Evolutionary conservation across 2,329 filamentous ascomycete species (phyloP).

Genomic region (Tolypocladium pustulatum): DNA sequence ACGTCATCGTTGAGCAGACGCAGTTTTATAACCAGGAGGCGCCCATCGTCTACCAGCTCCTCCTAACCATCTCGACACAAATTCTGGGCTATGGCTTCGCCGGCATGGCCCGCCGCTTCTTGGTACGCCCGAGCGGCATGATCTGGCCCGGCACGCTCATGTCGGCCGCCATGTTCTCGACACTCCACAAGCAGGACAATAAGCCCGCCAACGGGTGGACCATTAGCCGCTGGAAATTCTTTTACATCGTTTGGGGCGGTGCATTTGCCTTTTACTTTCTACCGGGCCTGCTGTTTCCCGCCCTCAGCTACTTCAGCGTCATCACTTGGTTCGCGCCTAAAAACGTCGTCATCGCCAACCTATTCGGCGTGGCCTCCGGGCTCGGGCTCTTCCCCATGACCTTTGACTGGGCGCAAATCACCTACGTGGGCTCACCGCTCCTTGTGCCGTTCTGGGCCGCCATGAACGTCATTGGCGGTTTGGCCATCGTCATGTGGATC

Average conservation of each 20-base stretch:
- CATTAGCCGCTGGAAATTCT: slow-evolving; percentile 76
- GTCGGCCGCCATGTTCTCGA: slow-evolving; percentile 82
- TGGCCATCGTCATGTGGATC: slow-evolving; percentile 79
- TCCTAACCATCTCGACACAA: slow-evolving; percentile 78
- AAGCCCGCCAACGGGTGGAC: slow-evolving; percentile 73
- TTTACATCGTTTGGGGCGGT: slow-evolving; percentile 59
- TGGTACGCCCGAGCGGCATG: slow-evolving; percentile 80
- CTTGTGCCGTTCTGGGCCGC: slow-evolving; percentile 81
- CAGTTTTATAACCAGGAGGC: slow-evolving; percentile 80
- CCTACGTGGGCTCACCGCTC: slow-evolving; percentile 75
- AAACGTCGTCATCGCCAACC: slow-evolving; percentile 75
- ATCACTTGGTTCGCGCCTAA: slow-evolving; percentile 82
- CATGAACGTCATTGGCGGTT: slow-evolving; percentile 71
- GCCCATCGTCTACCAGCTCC: slow-evolving; percentile 65
- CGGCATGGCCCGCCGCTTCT: slow-evolving; percentile 67
- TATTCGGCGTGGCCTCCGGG: slow-evolving; percentile 79
- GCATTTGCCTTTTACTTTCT: slow-evolving; percentile 79
- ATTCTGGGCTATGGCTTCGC: slow-evolving; percentile 81
- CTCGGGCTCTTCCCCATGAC: slow-evolving; percentile 76
- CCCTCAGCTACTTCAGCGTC: slow-evolving; percentile 80
- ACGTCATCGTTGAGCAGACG: slow-evolving; percentile 84
- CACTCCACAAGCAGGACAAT: slow-evolving; percentile 76
- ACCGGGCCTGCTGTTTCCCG: slow-evolving; percentile 71
- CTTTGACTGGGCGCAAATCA: slow-evolving; percentile 87
- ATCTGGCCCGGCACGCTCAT: slow-evolving; percentile 86